These are phyloP conservation scores for Rosa hybrid DNA, from an alignment of 331 rosid genomes.

Conservation along the genomic window DNA sequence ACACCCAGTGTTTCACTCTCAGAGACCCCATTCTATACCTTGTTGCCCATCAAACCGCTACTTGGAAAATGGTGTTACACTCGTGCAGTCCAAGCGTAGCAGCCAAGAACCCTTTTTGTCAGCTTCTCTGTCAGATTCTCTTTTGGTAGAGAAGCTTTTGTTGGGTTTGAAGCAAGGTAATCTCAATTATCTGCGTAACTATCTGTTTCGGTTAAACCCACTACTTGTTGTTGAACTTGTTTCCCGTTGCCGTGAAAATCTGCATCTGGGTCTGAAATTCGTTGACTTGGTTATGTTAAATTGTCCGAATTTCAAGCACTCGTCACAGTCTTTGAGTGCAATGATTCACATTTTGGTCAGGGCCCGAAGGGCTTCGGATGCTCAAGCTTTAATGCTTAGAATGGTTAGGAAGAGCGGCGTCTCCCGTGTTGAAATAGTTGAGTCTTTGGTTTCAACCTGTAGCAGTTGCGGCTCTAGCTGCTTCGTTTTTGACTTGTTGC, in stretches of 20 bases:
- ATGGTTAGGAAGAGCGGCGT: constrained; percentile 70
- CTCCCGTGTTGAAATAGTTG: constrained; percentile 56
- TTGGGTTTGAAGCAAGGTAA: constrained; percentile 52
- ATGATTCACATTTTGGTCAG: constrained; percentile 60
- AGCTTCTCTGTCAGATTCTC: constrained; percentile 34
- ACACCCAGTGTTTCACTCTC: neutral
- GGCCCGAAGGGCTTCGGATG: constrained; percentile 57
- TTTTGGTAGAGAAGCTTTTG: constrained; percentile 58
- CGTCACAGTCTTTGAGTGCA: constrained; percentile 50
- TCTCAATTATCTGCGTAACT: constrained; percentile 30
- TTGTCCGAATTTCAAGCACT: constrained; percentile 52
- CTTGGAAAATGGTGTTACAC: constrained; percentile 7
- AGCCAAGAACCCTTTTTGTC: constrained; percentile 13
- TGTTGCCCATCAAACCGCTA: constrained; percentile 17
- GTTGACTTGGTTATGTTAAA: constrained; percentile 28
- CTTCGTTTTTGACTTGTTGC: constrained; percentile 59
- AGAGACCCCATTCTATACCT: neutral
- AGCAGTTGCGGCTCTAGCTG: neutral
- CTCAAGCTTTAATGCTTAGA: constrained; percentile 69
- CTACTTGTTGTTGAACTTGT: constrained; percentile 51
- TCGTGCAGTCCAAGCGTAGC: constrained; percentile 13
- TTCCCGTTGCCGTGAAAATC: constrained; percentile 41
- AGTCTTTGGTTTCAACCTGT: constrained; percentile 46
- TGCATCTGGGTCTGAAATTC: constrained; percentile 39
- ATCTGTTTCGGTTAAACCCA: constrained; percentile 44